These are phyloP conservation scores for Dictyostelium firmibasis DNA, from an alignment of 78 protist species.

Conservation along the genomic window DNA sequence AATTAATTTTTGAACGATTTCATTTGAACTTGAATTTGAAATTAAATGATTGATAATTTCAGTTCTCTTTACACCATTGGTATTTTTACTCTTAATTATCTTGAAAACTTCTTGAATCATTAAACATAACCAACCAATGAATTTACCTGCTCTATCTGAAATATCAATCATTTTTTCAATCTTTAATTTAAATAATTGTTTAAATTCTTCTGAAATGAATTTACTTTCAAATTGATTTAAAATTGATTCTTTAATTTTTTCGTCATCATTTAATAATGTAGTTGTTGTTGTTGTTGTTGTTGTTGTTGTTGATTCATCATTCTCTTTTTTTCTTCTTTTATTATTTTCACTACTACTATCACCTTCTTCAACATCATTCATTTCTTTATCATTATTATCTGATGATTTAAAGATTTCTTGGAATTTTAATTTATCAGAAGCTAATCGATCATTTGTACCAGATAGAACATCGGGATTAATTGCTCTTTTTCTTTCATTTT, in stretches of 20 bases:
- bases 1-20: background rate
- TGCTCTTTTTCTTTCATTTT: conserved; percentile 18
- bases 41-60: background rate
- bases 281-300: background rate
- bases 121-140: background rate
- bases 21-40: background rate
- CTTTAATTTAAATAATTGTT: background rate
- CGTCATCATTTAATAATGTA: no score
- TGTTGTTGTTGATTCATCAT: background rate
- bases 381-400: background rate
- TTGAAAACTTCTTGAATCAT: background rate
- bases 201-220: background rate
- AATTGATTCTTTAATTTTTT: background rate
- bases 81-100: background rate
- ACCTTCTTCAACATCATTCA: background rate
- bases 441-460: background rate
- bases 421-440: background rate
- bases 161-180: background rate
- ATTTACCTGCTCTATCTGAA: background rate
- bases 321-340: background rate
- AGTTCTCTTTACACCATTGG: background rate
- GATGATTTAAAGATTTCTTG: background rate
- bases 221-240: background rate
- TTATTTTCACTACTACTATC: background rate
- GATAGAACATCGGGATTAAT: background rate